Evolutionary conservation across 495 filamentous ascomycete species (phyloP).

Genomic region (Talaromyces ruber): DNA sequence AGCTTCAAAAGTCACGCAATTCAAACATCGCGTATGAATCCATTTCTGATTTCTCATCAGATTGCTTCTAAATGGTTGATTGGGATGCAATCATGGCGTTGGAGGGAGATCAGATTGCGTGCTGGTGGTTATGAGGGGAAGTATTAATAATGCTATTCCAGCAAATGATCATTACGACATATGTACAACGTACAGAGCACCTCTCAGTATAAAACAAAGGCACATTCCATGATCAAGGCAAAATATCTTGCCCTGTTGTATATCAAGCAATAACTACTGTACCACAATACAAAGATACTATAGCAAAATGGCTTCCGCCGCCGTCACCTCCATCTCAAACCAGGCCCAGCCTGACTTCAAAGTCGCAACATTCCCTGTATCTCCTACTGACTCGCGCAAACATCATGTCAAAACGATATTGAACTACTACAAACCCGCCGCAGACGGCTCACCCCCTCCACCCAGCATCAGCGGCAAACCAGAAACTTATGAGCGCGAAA

Average conservation of each 20-base stretch:
- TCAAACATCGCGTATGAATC: neutral
- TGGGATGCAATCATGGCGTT: neutral
- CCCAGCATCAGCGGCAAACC: conserved; percentile 41
- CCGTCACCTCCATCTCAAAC: conserved; percentile 17
- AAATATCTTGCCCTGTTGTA: neutral
- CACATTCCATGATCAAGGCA: neutral
- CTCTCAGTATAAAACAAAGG: neutral
- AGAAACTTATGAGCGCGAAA: conserved; percentile 41
- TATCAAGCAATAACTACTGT: neutral
- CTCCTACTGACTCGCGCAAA: conserved; percentile 15
- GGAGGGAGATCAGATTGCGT: conserved; percentile 2
- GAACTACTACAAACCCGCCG: conserved; percentile 51
- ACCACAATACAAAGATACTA: neutral
- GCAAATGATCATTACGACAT: neutral
- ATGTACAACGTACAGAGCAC: neutral
- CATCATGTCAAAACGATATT: conserved; percentile 47
- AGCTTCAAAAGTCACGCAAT: neutral
- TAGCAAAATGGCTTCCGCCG: conserved; percentile 24
- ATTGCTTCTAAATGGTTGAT: neutral
- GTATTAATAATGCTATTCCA: neutral
- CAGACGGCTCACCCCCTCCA: conserved; percentile 47
- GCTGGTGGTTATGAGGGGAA: neutral
- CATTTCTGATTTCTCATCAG: neutral
- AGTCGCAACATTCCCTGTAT: conserved; percentile 7
- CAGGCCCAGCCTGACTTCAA: conserved; percentile 6